A percentile compares a stretch with the other conserved stretches of the same genome.
These are phyloP conservation scores for Thelonectria olida DNA, from an alignment of 2,329 filamentous ascomycete genomes.

Conservation along the genomic window DNA sequence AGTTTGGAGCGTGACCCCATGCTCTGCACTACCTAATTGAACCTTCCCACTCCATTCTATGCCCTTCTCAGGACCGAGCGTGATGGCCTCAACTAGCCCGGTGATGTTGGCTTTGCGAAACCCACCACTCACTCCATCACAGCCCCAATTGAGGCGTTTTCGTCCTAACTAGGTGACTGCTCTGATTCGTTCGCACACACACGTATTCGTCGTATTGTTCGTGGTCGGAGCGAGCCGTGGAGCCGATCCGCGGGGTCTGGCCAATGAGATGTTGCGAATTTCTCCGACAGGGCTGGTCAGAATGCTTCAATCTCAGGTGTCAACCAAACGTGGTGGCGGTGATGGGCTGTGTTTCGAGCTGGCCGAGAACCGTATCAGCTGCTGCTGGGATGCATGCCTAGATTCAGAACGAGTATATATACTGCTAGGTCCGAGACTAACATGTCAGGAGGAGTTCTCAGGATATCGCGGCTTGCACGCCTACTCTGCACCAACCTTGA, in stretches of 20 bases:
- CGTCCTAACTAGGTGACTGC: no score
- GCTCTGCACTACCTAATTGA: no score
- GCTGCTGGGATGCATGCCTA: not conserved
- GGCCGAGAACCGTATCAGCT: no score
- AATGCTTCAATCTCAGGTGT: slow-evolving; percentile 2
- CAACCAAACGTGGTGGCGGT: slow-evolving; percentile 1
- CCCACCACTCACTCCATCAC: no score
- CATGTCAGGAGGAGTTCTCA: not conserved
- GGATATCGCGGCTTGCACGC: not conserved
- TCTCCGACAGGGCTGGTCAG: no score
- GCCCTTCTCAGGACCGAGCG: no score
- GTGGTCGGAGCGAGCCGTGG: slow-evolving; percentile 14
- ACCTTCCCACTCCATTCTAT: no score
- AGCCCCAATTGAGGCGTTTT: no score
- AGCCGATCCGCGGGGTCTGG: not conserved
- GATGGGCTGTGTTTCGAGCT: not conserved
- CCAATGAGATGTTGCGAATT: slow-evolving; percentile 26
- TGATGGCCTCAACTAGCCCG: no score
- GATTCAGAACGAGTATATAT: not conserved
- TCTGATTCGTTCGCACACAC: slow-evolving; percentile 25
- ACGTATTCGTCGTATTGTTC: slow-evolving; percentile 44
- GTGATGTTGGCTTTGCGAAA: no score
- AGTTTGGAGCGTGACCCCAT: no score
- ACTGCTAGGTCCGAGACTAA: not conserved
- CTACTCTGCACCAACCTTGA: no score